Percentiles rank a stretch among this genome's conserved stretches.
These are phyloP conservation scores for Physcomitrellopsis africana DNA, from an alignment of 225 moss, liverwort and hornwort genomes.

Conservation along the genomic window DNA sequence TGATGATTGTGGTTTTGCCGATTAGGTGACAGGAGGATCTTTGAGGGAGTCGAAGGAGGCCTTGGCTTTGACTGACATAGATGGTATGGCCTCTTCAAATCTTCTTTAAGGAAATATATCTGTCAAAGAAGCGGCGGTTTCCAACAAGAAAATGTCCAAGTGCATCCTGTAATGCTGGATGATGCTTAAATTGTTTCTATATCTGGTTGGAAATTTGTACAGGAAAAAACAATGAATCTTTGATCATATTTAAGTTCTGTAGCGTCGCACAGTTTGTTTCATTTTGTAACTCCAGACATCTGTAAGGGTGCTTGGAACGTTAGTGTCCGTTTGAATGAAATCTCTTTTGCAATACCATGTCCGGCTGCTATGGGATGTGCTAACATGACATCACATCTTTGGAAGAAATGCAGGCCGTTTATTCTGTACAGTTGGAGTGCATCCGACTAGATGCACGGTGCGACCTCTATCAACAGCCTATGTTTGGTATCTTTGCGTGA, in stretches of 20 bases:
- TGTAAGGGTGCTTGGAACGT: background rate
- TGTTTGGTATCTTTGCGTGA: slow-evolving; percentile 17
- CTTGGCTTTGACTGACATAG: slow-evolving; percentile 76
- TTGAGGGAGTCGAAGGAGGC: slow-evolving; percentile 89
- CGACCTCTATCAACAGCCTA: slow-evolving; percentile 15
- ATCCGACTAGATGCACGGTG: slow-evolving; percentile 93
- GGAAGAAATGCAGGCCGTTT: slow-evolving; percentile 69
- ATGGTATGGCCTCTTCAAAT: slow-evolving; percentile 53
- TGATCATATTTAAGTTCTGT: slow-evolving; percentile 9
- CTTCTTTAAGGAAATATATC: background rate
- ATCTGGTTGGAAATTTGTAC: background rate
- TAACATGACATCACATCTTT: slow-evolving; percentile 19
- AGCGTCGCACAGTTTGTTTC: background rate
- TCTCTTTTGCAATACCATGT: slow-evolving; percentile 14
- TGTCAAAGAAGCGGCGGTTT: slow-evolving; percentile 14
- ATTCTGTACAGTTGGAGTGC: slow-evolving; percentile 93
- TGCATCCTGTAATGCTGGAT: slow-evolving; percentile 1
- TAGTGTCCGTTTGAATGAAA: background rate
- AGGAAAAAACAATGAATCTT: background rate
- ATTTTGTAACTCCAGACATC: slow-evolving; percentile 13
- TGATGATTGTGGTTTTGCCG: slow-evolving; percentile 11
- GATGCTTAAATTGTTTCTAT: background rate
- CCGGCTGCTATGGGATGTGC: slow-evolving; percentile 1
- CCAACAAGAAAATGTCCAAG: background rate
- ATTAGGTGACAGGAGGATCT: slow-evolving; percentile 91